Conservation (phyloP, 495 filamentous ascomycete genomes). For the Schizothecium vesticola region DNA sequence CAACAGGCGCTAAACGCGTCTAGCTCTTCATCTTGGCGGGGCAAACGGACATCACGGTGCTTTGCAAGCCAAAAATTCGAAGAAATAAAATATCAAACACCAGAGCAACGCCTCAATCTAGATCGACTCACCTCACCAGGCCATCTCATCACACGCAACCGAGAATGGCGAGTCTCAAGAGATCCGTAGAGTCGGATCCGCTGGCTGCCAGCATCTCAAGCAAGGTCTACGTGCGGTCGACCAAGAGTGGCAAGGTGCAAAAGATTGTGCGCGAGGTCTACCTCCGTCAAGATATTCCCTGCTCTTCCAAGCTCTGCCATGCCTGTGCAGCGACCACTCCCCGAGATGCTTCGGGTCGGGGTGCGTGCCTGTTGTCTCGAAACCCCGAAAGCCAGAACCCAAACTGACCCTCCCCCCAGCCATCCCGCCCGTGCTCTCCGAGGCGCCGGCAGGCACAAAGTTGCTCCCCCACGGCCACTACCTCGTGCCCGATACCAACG, state of each 20-base stretch:
- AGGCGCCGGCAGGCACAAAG: conserved; percentile 75
- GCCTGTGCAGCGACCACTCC: conserved; percentile 66
- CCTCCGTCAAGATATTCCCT: conserved; percentile 92
- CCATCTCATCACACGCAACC: neutral
- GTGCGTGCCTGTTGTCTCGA: conserved; percentile 39
- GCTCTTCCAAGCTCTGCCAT: conserved; percentile 84
- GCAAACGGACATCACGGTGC: neutral
- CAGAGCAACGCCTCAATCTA: neutral
- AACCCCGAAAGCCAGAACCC: conserved; percentile 5
- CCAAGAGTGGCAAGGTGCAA: conserved; percentile 91
- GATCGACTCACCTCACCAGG: neutral
- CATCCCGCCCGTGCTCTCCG: conserved; percentile 78
- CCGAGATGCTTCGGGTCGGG: conserved; percentile 67
- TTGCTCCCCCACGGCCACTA: conserved; percentile 84
- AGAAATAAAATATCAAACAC: neutral
- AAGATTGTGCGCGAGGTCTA: conserved; percentile 98
- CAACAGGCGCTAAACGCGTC: neutral
- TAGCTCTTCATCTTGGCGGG: neutral
- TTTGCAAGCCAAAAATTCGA: neutral
- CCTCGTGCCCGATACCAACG: conserved; percentile 93
- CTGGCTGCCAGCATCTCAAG: conserved; percentile 73
- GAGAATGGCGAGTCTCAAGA: conserved; percentile 83
- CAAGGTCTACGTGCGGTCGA: conserved; percentile 90
- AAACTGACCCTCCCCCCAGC: conserved; percentile 43
- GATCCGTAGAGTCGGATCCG: conserved; percentile 62